These are phyloP conservation scores for Bacidia rubella DNA, from an alignment of 495 filamentous ascomycete genomes.

Conservation along the genomic window DNA sequence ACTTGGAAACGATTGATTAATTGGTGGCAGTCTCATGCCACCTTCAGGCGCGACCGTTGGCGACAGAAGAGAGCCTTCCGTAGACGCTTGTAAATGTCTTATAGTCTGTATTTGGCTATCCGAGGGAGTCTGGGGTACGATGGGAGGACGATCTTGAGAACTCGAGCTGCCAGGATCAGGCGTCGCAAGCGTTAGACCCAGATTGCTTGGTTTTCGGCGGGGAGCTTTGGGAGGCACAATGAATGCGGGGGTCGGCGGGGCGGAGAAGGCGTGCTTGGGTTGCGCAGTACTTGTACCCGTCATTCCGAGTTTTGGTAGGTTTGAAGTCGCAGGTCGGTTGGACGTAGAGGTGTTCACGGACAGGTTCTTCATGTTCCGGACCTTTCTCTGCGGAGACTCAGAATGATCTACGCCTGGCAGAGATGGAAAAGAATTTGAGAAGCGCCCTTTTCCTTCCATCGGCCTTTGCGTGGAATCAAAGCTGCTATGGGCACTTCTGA, in stretches of 20 bases:
- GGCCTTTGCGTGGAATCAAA: constrained; percentile 3
- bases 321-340: constrained; percentile 24
- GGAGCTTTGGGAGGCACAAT: constrained; percentile 58
- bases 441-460: constrained; percentile 18
- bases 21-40: constrained; percentile 49
- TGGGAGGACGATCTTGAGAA: constrained; percentile 23
- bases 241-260: constrained; percentile 70
- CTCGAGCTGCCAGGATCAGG: constrained; percentile 33
- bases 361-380: constrained; percentile 85
- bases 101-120: constrained; percentile 34
- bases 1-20: constrained; percentile 22
- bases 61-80: constrained; percentile 45
- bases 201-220: constrained; percentile 62
- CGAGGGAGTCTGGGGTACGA: constrained; percentile 38
- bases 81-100: constrained; percentile 57
- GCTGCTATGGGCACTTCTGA: constrained; percentile 19
- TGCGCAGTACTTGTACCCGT: constrained; percentile 31
- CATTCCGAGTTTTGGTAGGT: constrained; percentile 34
- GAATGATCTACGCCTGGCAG: constrained; percentile 29
- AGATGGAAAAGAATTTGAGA: constrained; percentile 31
- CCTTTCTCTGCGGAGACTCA: constrained; percentile 53
- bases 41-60: constrained; percentile 44
- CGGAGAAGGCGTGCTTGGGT: constrained; percentile 41
- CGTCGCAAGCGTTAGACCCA: constrained; percentile 58
- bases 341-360: constrained; percentile 68